Evolutionary conservation across 768 basidiomycete species (phyloP), one percentile per base, ranked within the genome.

Genomic region (Kondoa malvinella): DNA sequence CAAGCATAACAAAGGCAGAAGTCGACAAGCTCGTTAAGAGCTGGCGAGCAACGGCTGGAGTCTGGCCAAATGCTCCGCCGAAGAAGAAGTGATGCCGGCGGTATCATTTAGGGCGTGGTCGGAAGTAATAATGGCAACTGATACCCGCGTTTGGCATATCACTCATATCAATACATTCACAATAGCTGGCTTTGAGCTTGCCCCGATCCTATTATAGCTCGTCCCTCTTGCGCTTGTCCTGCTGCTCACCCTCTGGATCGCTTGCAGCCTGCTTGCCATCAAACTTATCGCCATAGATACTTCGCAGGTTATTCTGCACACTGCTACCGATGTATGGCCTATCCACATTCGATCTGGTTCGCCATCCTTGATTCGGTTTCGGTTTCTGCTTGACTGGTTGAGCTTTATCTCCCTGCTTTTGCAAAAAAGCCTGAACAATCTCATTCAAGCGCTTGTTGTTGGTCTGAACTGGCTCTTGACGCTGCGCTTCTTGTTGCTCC

Each of bases 31-130:
- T 30, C 17, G n/a, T 59, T 26, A 8, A 3, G 16, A 50, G 34
- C 4, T 65, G 34, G 34, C 2, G 50, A 31, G 12, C 3, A 3
- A 25, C 25, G 17, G 8, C 14, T 12, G 50, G 33, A 58, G 64
- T 65, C 3, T 65, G 64, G 64, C 64, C 64, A 2, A 65, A 50
- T 17, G 34, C 34, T 32, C 40, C 32, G 64, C 34, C 34, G 17
- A 25, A 40, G 64, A 59, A 65, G 31, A 14, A 32, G 25, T 27
- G 59, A 61, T n/a, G n/a, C n/a, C n/a, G n/a, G n/a, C n/a, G n/a
- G n/a, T n/a, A n/a, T n/a, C n/a, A n/a, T n/a, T n/a, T n/a, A n/a
- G n/a, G n/a, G n/a, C n/a, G n/a, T n/a, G n/a, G n/a, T n/a, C n/a
- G n/a, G n/a, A n/a, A n/a, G n/a, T n/a, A n/a, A n/a, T n/a, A n/a